Conservation (phyloP, 306 rosid species). For the Rosa rugosa region DNA sequence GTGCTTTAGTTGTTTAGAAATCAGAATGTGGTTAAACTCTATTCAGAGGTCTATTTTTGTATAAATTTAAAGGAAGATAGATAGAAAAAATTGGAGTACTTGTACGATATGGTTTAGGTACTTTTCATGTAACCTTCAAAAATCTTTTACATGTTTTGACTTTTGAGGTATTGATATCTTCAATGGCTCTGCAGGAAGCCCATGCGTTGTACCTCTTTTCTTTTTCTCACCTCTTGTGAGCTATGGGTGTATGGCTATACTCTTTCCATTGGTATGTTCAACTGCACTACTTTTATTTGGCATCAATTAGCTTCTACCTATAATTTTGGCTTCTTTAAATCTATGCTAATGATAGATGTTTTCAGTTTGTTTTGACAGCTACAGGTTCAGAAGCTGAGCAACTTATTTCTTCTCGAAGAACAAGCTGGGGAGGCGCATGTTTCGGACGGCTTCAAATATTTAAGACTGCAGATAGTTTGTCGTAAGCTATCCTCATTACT, state of each 20-base stretch:
- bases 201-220: constrained; percentile 80
- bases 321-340: neutral
- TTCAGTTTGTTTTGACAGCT: constrained; percentile 93
- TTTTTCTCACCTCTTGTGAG: constrained; percentile 86
- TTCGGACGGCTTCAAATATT: constrained; percentile 80
- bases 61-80: neutral
- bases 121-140: neutral
- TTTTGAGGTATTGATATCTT: constrained; percentile 27
- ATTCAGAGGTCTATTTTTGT: neutral
- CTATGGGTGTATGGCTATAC: constrained; percentile 86
- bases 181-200: constrained; percentile 71
- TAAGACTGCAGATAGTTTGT: constrained; percentile 62
- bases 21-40: neutral
- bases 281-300: constrained; percentile 1
- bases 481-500: constrained; percentile 55
- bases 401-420: constrained; percentile 57
- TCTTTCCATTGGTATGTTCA: constrained; percentile 74
- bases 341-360: constrained; percentile 17
- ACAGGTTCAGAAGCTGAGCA: constrained; percentile 70
- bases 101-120: neutral
- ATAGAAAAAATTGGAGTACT: neutral
- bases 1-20: neutral
- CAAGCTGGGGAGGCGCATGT: constrained; percentile 62
- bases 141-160: constrained; percentile 18
- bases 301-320: neutral